These are phyloP conservation scores for Gracilariopsis chorda DNA, from an alignment of 23 red algal genomes.

Conservation along the genomic window DNA sequence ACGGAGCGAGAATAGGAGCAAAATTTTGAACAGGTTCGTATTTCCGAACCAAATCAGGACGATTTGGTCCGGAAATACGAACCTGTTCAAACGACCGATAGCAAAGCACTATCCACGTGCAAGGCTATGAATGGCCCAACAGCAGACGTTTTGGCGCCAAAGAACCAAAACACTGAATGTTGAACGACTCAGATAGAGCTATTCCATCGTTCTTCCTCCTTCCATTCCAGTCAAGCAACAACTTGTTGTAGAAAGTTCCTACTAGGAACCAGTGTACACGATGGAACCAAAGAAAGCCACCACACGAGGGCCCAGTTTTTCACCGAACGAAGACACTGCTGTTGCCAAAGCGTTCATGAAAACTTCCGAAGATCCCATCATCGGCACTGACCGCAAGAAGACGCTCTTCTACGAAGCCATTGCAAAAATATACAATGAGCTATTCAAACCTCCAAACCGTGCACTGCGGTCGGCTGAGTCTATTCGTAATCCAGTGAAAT, in stretches of 20 bases:
- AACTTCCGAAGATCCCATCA: not conserved
- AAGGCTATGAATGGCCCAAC: not conserved
- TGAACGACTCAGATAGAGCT: too few species aligned
- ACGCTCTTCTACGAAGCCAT: not conserved
- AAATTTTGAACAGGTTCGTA: constrained; percentile 5
- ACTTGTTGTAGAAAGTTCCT: too few species aligned
- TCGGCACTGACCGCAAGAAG: constrained; percentile 24
- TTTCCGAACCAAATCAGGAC: not conserved
- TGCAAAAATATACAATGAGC: not conserved
- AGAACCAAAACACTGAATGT: not conserved
- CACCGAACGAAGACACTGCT: not conserved
- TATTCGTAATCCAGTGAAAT: not conserved
- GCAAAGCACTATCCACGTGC: not conserved
- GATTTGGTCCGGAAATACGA: not conserved
- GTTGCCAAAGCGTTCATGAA: not conserved
- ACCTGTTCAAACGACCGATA: not conserved
- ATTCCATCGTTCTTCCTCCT: too few species aligned
- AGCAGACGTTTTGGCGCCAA: not conserved
- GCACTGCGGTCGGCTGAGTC: too few species aligned
- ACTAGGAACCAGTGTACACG: too few species aligned
- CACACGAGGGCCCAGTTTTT: not conserved
- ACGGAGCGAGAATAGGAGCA: not conserved
- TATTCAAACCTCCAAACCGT: not conserved
- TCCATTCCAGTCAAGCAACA: too few species aligned
- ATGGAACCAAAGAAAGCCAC: constrained; percentile 4